Conservation (phyloP, 1,284 basidiomycete genomes). For the Fomitopsis palustris region DNA sequence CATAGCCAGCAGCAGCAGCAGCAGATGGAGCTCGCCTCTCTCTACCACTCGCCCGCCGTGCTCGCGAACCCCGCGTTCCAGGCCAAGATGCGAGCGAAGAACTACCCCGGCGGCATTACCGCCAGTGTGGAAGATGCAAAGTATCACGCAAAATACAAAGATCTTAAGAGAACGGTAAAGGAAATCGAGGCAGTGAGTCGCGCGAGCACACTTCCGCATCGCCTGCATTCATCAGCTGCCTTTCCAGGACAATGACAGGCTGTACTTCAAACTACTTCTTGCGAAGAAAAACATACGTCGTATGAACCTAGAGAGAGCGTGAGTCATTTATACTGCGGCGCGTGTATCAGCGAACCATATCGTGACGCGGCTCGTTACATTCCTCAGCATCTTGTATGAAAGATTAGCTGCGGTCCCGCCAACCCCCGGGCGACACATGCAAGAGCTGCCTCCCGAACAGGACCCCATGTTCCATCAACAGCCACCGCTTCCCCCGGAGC, state of each 20-base stretch:
- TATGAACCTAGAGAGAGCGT: conserved; percentile 89
- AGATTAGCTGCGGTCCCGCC: conserved; percentile 60
- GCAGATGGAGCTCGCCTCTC: conserved; percentile 8
- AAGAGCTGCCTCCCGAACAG: conserved; percentile 25
- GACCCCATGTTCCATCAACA: conserved; percentile 25
- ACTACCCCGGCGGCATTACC: conserved; percentile 56
- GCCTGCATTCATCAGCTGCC: conserved; percentile 3
- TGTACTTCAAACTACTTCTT: conserved; percentile 77
- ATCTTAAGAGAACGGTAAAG: conserved; percentile 84
- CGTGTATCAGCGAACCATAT: conserved; percentile 12
- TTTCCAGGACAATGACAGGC: conserved; percentile 80
- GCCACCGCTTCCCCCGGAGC: conserved; percentile 32
- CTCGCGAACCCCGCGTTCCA: conserved; percentile 19
- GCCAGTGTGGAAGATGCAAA: conserved; percentile 84
- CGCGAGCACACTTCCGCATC: conserved; percentile 4
- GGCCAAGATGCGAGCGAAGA: conserved; percentile 47
- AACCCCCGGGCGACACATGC: conserved; percentile 39
- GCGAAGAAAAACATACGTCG: conserved; percentile 85
- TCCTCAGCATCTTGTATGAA: conserved; percentile 69
- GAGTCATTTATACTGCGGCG: conserved; percentile 36
- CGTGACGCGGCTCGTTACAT: conserved; percentile 2
- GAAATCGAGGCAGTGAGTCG: conserved; percentile 78
- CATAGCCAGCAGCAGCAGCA: background rate
- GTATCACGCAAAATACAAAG: conserved; percentile 88
- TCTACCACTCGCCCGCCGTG: conserved; percentile 16